Conservation (phyloP, 225 moss, liverwort and hornwort genomes). For the Straminergon stramineum region DNA sequence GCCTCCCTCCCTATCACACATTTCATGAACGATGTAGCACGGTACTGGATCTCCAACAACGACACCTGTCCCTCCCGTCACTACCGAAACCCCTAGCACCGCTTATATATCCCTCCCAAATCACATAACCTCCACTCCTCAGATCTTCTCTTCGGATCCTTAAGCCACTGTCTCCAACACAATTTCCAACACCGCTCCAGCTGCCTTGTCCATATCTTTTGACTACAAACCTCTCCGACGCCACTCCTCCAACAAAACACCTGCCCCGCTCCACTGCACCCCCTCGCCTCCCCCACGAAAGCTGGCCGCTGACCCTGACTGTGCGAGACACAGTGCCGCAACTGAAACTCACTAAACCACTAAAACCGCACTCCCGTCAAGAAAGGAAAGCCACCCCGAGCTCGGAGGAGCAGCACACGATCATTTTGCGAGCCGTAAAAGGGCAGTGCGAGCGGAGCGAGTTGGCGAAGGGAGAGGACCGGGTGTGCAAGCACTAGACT, state of each 20-base stretch:
- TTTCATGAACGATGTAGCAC: constrained; percentile 32
- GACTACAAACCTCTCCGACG: background rate
- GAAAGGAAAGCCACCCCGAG: background rate
- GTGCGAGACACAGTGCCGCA: background rate
- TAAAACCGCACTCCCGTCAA: background rate
- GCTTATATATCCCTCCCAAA: background rate
- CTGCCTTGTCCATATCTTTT: constrained; percentile 25
- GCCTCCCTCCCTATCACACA: constrained; percentile 28
- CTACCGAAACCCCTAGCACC: background rate
- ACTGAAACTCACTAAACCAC: background rate
- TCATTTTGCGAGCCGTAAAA: background rate
- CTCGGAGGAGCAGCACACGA: background rate
- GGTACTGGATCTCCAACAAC: constrained; percentile 17
- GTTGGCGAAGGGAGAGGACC: background rate
- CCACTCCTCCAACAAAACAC: background rate
- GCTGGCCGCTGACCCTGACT: background rate
- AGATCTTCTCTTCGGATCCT: constrained; percentile 13
- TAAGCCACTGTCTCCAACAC: background rate
- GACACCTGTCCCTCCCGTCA: background rate
- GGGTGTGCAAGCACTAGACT: background rate
- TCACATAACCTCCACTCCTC: background rate
- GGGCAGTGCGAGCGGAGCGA: background rate
- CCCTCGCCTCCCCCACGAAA: background rate
- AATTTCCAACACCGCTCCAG: constrained; percentile 6
- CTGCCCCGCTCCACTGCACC: background rate